Evolutionary conservation across 2,329 filamentous ascomycete species (phyloP).

Genomic region (Phyllosticta capitalensis): DNA sequence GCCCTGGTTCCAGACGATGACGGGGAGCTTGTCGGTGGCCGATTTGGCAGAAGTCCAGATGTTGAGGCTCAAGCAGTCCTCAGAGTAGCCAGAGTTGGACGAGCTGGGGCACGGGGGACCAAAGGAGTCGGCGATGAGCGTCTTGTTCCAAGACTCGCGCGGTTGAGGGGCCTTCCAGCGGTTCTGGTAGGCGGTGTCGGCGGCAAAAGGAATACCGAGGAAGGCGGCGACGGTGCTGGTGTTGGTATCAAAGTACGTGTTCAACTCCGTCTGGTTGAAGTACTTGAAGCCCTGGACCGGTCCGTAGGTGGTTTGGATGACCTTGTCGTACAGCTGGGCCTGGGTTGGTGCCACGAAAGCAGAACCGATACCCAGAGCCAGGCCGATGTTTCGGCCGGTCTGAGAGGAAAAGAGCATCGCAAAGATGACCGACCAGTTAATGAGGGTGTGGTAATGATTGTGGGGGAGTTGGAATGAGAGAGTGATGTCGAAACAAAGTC

Average conservation of each 20-base stretch:
- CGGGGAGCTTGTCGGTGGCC: slow-evolving; percentile 19
- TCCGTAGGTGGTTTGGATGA: slow-evolving; percentile 10
- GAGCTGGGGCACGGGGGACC: neutral
- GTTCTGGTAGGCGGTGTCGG: neutral
- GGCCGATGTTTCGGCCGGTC: too few species aligned
- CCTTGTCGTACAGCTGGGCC: slow-evolving; percentile 12
- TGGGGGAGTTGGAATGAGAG: too few species aligned
- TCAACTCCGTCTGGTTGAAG: neutral
- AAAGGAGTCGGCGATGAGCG: neutral
- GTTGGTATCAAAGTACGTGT: neutral
- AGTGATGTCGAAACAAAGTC: too few species aligned
- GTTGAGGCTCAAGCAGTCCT: slow-evolving; percentile 27
- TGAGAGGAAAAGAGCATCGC: too few species aligned
- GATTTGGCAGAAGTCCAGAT: slow-evolving; percentile 23
- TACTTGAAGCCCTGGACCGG: slow-evolving; percentile 3
- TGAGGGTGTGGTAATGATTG: too few species aligned
- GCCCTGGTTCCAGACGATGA: slow-evolving; percentile 16
- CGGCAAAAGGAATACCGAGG: neutral
- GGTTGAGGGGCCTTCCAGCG: slow-evolving; percentile 1
- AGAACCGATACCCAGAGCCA: neutral
- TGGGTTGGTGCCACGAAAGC: neutral
- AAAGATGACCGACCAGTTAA: too few species aligned
- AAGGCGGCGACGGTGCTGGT: neutral
- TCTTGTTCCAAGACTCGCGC: neutral
- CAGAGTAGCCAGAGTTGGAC: slow-evolving; percentile 5